phyloP scores from a whole-genome alignment of 495 filamentous ascomycete species.

The Talaromyces ruber region DNA sequence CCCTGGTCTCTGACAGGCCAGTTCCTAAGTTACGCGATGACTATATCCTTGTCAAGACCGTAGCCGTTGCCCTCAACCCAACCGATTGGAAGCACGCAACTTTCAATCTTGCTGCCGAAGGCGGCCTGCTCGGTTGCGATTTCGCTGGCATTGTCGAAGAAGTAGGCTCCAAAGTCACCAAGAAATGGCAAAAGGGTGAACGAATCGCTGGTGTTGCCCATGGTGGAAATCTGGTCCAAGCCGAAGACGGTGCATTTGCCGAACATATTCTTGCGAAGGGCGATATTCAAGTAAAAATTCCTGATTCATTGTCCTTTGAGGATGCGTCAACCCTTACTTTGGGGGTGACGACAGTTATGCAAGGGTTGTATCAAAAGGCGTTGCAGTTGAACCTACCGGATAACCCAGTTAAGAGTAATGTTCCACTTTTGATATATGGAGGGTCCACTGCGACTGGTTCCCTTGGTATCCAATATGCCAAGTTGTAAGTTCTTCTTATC shows the following conservation, averaged over 20 bases:
- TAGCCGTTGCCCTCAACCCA: constrained; percentile 37
- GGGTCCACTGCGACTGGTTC: constrained; percentile 22
- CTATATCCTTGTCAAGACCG: constrained; percentile 19
- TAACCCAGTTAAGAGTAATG: constrained; percentile 8
- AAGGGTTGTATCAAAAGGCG: background rate
- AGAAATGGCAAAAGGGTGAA: constrained; percentile 1
- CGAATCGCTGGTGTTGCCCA: constrained; percentile 3
- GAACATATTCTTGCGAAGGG: constrained; percentile 19
- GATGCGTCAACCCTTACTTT: constrained; percentile 22
- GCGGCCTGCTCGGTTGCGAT: constrained; percentile 26
- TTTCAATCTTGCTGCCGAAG: background rate
- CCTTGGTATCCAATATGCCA: constrained; percentile 21
- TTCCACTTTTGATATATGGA: constrained; percentile 22
- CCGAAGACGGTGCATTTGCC: constrained; percentile 30
- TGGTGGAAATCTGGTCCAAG: constrained; percentile 3
- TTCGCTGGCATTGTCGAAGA: constrained; percentile 33
- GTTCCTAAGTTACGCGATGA: constrained; percentile 15
- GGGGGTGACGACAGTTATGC: background rate
- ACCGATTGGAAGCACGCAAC: constrained; percentile 35
- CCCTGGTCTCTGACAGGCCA: background rate
- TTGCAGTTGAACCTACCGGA: constrained; percentile 5
- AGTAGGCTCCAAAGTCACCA: constrained; percentile 8
- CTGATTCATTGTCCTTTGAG: constrained; percentile 16
- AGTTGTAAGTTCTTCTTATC: constrained; percentile 12
- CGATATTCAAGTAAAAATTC: constrained; percentile 23